These are phyloP conservation scores for Eucalyptus paniculata DNA, from an alignment of 345 rosid genomes.

Conservation along the genomic window DNA sequence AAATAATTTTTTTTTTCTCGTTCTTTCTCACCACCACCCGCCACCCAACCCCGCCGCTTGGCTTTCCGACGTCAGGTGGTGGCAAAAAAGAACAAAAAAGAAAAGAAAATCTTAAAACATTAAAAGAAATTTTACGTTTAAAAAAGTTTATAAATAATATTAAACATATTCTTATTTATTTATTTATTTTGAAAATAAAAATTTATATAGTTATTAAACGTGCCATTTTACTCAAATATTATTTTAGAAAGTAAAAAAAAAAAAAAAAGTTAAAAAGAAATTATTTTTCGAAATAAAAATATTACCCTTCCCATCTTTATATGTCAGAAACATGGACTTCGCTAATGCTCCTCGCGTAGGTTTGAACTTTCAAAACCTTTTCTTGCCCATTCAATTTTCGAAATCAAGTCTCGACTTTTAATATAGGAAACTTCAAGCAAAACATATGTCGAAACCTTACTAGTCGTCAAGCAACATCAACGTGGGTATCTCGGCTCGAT, in stretches of 20 bases:
- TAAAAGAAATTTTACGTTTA: no score
- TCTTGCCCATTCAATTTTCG: not conserved
- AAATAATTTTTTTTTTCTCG: no score
- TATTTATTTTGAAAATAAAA: no score
- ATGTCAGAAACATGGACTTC: not conserved
- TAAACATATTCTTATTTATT: accelerated
- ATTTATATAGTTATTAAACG: no score
- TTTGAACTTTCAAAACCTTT: not conserved
- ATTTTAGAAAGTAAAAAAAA: no score
- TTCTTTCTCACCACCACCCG: no score
- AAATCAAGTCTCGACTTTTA: not conserved
- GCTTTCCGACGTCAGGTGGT: accelerated
- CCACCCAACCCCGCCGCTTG: accelerated
- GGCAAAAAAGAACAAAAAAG: no score
- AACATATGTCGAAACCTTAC: not conserved
- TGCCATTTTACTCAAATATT: accelerated
- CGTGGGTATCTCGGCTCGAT: not conserved
- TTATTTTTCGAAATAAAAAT: no score
- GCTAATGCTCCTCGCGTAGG: not conserved
- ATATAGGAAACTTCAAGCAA: not conserved
- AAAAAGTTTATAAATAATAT: no score
- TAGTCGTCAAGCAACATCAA: not conserved
- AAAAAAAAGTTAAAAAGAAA: no score
- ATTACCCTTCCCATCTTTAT: no score
- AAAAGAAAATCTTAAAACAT: no score